phyloP scores from a whole-genome alignment of 2,329 filamentous ascomycete genomes.

The Canariomyces notabilis region DNA sequence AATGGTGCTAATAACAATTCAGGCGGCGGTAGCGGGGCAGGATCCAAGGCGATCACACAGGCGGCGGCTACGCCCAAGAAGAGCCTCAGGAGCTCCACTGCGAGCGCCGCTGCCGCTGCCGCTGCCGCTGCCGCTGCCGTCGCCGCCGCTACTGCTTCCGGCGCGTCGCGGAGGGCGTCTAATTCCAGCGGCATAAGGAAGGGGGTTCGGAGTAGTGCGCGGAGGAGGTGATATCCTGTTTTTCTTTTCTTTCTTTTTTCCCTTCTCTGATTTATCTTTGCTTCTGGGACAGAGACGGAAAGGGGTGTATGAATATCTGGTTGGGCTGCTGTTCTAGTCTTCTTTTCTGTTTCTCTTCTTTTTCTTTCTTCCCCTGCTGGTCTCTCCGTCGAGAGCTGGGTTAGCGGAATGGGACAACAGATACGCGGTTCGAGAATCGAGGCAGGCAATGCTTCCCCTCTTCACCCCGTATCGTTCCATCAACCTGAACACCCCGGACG shows the following conservation, averaged over 20 bases:
- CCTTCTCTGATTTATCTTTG: conserved; percentile 26
- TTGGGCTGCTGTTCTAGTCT: neutral
- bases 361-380: neutral
- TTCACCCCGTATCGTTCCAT: too few relatives aligned
- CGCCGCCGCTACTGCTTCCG: neutral
- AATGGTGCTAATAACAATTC: too few relatives aligned
- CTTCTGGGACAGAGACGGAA: neutral
- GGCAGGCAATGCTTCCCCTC: too few relatives aligned
- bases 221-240: conserved; percentile 27
- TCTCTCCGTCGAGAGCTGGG: too few relatives aligned
- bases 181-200: conserved; percentile 26
- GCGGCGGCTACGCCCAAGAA: conserved; percentile 3
- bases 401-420: too few relatives aligned
- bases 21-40: conserved; percentile 1
- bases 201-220: conserved; percentile 30
- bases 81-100: neutral
- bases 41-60: neutral
- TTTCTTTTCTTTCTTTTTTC: conserved; percentile 7
- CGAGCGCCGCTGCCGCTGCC: neutral
- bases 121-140: neutral
- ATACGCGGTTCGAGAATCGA: too few relatives aligned
- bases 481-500: too few relatives aligned
- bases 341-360: neutral
- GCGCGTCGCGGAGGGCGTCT: conserved; percentile 9
- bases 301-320: neutral